Evolutionary conservation across 495 filamentous ascomycete genomes (phyloP).

Genomic region (Neurospora sp.): DNA sequence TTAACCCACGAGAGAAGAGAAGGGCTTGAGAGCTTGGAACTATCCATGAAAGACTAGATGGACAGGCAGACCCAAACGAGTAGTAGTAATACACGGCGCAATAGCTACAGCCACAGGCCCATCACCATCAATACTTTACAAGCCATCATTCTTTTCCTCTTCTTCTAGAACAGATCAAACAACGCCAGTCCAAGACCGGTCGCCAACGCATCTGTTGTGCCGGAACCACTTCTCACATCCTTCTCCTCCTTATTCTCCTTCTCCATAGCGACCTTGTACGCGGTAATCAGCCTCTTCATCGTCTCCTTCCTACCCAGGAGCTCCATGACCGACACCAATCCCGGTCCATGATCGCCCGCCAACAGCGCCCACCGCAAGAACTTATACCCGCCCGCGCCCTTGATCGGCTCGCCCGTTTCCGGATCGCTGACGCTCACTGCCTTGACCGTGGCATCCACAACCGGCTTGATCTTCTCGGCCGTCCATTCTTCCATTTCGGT

Average conservation of each 20-base stretch:
- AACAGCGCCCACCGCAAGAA: slow-evolving; percentile 60
- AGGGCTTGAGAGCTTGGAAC: not conserved
- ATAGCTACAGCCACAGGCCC: not conserved
- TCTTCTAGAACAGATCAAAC: not conserved
- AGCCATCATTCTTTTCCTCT: not conserved
- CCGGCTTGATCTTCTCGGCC: not conserved
- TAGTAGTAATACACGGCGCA: not conserved
- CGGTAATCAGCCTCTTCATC: slow-evolving; percentile 43
- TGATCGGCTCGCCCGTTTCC: slow-evolving; percentile 25
- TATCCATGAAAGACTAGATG: not conserved
- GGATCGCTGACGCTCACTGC: slow-evolving; percentile 3
- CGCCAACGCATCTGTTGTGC: not conserved
- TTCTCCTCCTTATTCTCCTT: not conserved
- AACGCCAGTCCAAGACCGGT: not conserved
- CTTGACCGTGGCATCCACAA: not conserved
- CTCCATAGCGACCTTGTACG: slow-evolving; percentile 12
- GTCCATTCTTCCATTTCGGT: slow-evolving; percentile 1
- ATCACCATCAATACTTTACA: not conserved
- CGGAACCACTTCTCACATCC: not conserved
- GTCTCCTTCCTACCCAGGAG: slow-evolving; percentile 54
- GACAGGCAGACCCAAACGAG: not conserved
- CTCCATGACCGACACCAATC: slow-evolving; percentile 46
- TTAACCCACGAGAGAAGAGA: not conserved
- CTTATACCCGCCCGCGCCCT: slow-evolving; percentile 34
- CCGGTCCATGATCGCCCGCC: slow-evolving; percentile 48